Conservation (phyloP, 495 filamentous ascomycete species). For the Annulohypoxylon moriforme region DNA sequence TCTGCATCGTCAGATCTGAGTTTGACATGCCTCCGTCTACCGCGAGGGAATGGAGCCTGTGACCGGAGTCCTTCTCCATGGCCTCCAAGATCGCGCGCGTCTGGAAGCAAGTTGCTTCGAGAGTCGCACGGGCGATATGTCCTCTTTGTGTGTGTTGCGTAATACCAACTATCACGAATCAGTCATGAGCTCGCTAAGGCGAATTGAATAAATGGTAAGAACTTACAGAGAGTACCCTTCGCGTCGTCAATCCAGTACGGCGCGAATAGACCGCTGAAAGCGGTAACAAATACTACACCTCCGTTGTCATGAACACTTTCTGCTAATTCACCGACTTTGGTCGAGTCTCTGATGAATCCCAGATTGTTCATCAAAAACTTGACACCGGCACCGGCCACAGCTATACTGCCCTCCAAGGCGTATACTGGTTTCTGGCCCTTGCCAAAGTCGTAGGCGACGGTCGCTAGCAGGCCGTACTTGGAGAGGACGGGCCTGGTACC, state of each 20-base stretch:
- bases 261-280: slow-evolving; percentile 94
- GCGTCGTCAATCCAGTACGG: slow-evolving; percentile 99
- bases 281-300: slow-evolving; percentile 93
- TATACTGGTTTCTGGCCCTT: slow-evolving; percentile 80
- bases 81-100: slow-evolving; percentile 94
- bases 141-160: slow-evolving; percentile 90
- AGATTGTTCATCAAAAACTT: slow-evolving; percentile 93
- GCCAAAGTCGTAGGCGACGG: slow-evolving; percentile 88
- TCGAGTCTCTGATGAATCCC: slow-evolving; percentile 80
- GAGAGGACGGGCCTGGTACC: slow-evolving; percentile 92
- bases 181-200: slow-evolving; percentile 7
- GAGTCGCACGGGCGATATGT: slow-evolving; percentile 92
- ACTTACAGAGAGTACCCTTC: slow-evolving; percentile 86
- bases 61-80: slow-evolving; percentile 90
- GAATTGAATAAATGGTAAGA: background rate
- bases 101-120: slow-evolving; percentile 96
- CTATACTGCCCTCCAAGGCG: slow-evolving; percentile 91
- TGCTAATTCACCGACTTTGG: slow-evolving; percentile 85
- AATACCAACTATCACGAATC: slow-evolving; percentile 72
- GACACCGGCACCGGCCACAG: slow-evolving; percentile 89
- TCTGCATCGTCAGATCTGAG: slow-evolving; percentile 96
- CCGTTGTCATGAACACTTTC: slow-evolving; percentile 87
- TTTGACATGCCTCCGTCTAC: slow-evolving; percentile 97
- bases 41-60: slow-evolving; percentile 78
- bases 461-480: slow-evolving; percentile 86